Evolutionary conservation across 768 basidiomycete species (phyloP).

Genomic region (Mrakia blollopis): DNA sequence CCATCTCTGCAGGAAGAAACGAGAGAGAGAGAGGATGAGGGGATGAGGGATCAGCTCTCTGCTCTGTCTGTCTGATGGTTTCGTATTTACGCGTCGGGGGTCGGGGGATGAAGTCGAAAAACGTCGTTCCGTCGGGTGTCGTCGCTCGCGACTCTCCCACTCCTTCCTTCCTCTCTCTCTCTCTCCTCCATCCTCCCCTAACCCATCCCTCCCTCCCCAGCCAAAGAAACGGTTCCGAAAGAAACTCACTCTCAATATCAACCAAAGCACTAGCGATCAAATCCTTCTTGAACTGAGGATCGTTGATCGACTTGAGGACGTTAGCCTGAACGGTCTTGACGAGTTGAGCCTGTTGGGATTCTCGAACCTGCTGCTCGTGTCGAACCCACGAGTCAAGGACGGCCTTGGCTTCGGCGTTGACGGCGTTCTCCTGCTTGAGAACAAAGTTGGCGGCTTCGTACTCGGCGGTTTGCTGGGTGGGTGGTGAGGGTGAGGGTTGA

Average conservation of each 20-base stretch:
- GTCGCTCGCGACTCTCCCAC: background rate
- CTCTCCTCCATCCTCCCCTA: background rate
- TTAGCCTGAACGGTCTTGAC: constrained; percentile 72
- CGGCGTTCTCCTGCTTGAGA: constrained; percentile 77
- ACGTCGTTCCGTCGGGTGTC: background rate
- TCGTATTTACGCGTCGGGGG: background rate
- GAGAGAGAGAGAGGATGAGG: background rate
- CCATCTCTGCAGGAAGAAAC: constrained; percentile 62
- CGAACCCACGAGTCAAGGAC: constrained; percentile 98
- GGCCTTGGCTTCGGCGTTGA: constrained; percentile 82
- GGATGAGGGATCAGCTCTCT: background rate
- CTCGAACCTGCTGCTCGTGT: constrained; percentile 92
- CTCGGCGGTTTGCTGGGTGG: constrained; percentile 78
- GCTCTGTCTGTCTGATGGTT: too few species aligned
- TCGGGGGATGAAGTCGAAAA: too few species aligned
- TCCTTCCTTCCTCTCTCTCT: too few species aligned
- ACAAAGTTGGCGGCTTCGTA: constrained; percentile 86
- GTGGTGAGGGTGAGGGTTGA: constrained; percentile 12
- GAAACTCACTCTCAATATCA: constrained; percentile 81
- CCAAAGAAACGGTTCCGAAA: constrained; percentile 37
- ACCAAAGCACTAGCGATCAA: constrained; percentile 70
- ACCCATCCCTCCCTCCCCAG: background rate
- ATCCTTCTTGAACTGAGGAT: constrained; percentile 84
- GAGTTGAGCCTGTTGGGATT: constrained; percentile 90
- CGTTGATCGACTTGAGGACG: constrained; percentile 73